A percentile compares a stretch with the other conserved stretches of the same genome.
phyloP scores from a whole-genome alignment of 2,329 filamentous ascomycete genomes.

The Sporothrix inflata region DNA sequence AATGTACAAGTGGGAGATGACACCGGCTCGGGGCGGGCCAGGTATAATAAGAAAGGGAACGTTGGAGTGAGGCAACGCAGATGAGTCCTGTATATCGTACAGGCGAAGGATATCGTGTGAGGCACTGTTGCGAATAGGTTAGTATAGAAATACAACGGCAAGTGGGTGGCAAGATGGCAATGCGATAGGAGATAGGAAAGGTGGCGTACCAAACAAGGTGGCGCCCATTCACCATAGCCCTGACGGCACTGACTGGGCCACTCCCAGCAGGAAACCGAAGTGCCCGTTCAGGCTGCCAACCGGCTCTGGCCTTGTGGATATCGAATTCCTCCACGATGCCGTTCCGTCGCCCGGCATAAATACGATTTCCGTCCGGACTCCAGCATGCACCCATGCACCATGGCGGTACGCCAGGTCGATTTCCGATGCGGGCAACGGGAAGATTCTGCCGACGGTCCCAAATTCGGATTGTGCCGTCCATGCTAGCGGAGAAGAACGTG shows the following conservation, averaged over 20 bases:
- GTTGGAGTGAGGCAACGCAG: constrained; percentile 69
- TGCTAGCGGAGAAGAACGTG: constrained; percentile 85
- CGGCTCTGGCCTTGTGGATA: constrained; percentile 70
- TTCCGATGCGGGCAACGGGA: constrained; percentile 78
- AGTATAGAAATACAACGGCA: neutral
- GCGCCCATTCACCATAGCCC: constrained; percentile 88
- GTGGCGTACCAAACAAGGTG: constrained; percentile 73
- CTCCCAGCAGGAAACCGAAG: constrained; percentile 90
- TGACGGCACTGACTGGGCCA: constrained; percentile 84
- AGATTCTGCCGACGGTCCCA: constrained; percentile 83
- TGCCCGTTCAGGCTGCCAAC: constrained; percentile 73
- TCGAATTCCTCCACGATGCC: constrained; percentile 93
- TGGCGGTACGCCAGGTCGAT: constrained; percentile 75
- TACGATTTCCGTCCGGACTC: constrained; percentile 92
- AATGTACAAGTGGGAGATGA: constrained; percentile 82
- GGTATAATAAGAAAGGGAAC: constrained; percentile 97
- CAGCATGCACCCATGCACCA: constrained; percentile 99
- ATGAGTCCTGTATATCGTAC: constrained; percentile 78
- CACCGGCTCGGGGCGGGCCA: constrained; percentile 78
- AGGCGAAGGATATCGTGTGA: constrained; percentile 91
- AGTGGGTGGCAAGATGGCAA: constrained; percentile 5
- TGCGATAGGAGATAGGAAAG: constrained; percentile 19
- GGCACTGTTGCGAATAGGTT: constrained; percentile 58
- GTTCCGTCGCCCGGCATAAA: constrained; percentile 90
- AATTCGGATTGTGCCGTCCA: constrained; percentile 85